Evolutionary conservation across 805 yeast genomes (phyloP).

Genomic region (Torulaspora gathmanii): DNA sequence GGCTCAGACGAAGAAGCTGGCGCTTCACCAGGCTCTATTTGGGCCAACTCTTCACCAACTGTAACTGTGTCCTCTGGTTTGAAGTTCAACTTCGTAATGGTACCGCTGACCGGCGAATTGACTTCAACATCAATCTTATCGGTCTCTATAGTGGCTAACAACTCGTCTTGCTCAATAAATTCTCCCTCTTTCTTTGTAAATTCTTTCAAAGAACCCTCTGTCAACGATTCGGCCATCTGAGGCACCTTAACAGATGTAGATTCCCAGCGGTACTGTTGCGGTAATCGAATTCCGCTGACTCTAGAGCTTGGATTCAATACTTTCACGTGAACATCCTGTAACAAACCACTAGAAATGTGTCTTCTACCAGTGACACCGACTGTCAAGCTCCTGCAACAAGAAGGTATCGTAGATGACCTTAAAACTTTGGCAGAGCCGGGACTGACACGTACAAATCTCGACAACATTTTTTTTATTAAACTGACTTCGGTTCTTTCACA

Average conservation of each 20-base stretch:
- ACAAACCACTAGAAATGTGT: slow-evolving; percentile 12
- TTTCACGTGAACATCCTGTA: slow-evolving; percentile 3
- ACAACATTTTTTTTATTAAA: slow-evolving; percentile 6
- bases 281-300: slow-evolving; percentile 10
- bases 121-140: slow-evolving; percentile 98
- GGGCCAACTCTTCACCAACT: slow-evolving; percentile 89
- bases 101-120: slow-evolving; percentile 89
- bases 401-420: slow-evolving; percentile 8
- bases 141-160: slow-evolving; percentile 94
- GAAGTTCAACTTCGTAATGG: slow-evolving; percentile 76
- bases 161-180: slow-evolving; percentile 78
- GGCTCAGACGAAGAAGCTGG: slow-evolving; percentile 41
- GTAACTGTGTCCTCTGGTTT: slow-evolving; percentile 87
- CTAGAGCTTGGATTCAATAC: slow-evolving; percentile 12
- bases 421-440: slow-evolving; percentile 7
- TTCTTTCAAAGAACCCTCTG: slow-evolving; percentile 87
- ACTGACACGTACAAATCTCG: slow-evolving; percentile 12
- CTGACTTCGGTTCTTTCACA: not conserved
- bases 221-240: slow-evolving; percentile 96
- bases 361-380: slow-evolving; percentile 11
- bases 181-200: slow-evolving; percentile 79
- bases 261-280: slow-evolving; percentile 30
- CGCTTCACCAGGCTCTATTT: slow-evolving; percentile 71
- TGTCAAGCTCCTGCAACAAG: slow-evolving; percentile 7
- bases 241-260: slow-evolving; percentile 78